Percentiles rank a stretch among this genome's conserved stretches.
phyloP scores from a whole-genome alignment of 2,329 filamentous ascomycete genomes.

The Blastomyces gilchristii region DNA sequence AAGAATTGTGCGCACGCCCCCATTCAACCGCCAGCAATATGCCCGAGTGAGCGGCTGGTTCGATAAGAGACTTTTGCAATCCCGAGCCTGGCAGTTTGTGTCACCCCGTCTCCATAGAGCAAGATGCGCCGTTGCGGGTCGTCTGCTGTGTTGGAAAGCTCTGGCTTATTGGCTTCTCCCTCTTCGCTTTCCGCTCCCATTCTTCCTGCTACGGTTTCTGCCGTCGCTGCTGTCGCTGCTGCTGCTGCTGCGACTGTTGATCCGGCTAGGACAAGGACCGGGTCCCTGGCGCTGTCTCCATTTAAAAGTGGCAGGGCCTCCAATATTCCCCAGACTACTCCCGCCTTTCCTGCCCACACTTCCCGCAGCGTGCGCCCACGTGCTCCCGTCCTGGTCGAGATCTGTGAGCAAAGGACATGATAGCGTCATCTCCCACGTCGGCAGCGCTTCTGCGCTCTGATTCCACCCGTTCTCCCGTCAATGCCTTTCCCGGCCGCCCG shows the following conservation, averaged over 20 bases:
- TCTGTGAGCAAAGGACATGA: conserved; percentile 20
- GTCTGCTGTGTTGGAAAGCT: conserved; percentile 20
- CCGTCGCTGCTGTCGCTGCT: neutral
- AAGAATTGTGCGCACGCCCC: neutral
- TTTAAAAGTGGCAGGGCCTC: neutral
- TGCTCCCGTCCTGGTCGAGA: conserved; percentile 9
- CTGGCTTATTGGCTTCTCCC: conserved; percentile 12
- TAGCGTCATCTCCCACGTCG: conserved; percentile 33
- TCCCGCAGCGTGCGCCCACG: conserved; percentile 14
- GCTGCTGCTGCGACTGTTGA: neutral
- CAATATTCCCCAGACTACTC: neutral
- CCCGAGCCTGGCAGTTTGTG: neutral
- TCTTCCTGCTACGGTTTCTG: neutral
- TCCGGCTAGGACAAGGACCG: neutral
- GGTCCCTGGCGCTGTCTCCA: neutral
- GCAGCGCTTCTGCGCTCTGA: conserved; percentile 26
- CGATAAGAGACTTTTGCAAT: conserved; percentile 4
- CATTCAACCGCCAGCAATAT: neutral
- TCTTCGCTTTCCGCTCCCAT: neutral
- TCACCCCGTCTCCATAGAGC: conserved; percentile 5
- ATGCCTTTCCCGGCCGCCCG: conserved; percentile 7
- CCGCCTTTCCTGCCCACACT: neutral
- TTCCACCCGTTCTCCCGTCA: conserved; percentile 20
- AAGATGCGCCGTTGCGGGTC: conserved; percentile 15
- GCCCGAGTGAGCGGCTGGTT: neutral